Base-by-base conservation (phyloP, 805 yeast species). In the Novakomyces olei region DNA sequence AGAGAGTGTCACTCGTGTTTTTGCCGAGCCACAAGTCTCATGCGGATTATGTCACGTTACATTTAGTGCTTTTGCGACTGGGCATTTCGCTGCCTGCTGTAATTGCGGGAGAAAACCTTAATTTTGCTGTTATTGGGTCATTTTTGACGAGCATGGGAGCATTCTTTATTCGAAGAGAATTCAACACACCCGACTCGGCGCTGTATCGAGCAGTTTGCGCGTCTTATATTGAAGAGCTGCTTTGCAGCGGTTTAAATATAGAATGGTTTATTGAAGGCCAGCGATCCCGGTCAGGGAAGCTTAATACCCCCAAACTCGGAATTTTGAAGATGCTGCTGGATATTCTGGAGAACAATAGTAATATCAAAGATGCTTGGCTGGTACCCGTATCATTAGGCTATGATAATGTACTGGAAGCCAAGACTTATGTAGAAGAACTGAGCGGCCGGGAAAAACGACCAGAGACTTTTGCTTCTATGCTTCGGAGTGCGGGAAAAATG, bases 201-300 rank as follows among this genome's bases (percentile, higher is more conserved):
- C 48, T 63, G 47, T 51, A 57, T 50, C 44, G 63, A 50, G 47
- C 57, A 4, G 45, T 55, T 12, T 46, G 56, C 38, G 58, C 54
- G 38, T 44, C 55, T 26, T 58, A 61, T 35, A 53, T 69, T 29
- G 67, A 66, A 40, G 63, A 63, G 22, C 40, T 65, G 5, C 54
- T 69, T 19, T 36, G 53, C 15, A 55, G 63, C 37, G 67, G 69
- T 31, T 49, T 60, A 35, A 61, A 61, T 39, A 52, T 69, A 38
- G 74, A 69, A 43, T 67, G 71, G 37, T 69, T 69, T 41, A 64
- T 69, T 32, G 76, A 69, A 46, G 76, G 76, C n/a, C 66, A 72
- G 1, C 57, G 76, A 26, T 67, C 74, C 2, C 55, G 76, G 37
- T 69, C 69, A 38, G 76, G 76, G n/a, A 69, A 69, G 43, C 50